A percentile compares a stretch with the other conserved stretches of the same genome.
Evolutionary conservation across 805 yeast species (phyloP).

Genomic region (Osmozyma mogii): DNA sequence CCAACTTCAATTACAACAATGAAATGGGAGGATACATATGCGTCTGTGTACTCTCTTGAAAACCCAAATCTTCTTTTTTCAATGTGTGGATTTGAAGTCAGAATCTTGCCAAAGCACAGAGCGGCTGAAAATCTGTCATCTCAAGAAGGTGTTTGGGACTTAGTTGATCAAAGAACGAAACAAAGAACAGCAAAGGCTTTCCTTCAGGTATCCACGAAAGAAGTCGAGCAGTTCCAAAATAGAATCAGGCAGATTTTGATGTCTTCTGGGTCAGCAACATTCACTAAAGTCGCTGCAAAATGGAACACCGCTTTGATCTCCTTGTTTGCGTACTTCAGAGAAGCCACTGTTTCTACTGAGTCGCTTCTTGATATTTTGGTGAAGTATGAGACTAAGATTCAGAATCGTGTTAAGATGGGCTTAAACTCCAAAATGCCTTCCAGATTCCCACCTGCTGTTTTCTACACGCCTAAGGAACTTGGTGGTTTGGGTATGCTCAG

Average conservation of each 20-base stretch:
- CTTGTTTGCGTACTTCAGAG: constrained; percentile 83
- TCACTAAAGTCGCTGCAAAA: constrained; percentile 86
- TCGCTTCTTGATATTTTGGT: constrained; percentile 73
- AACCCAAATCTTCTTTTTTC: constrained; percentile 84
- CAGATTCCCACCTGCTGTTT: constrained; percentile 97
- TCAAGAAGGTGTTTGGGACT: constrained; percentile 88
- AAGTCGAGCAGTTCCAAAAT: constrained; percentile 71
- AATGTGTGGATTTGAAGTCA: constrained; percentile 92
- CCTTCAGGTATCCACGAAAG: constrained; percentile 74
- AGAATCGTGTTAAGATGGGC: constrained; percentile 90
- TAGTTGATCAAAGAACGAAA: constrained; percentile 59
- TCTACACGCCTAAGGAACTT: constrained; percentile 92
- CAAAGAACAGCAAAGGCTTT: constrained; percentile 87
- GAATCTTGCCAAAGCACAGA: constrained; percentile 74
- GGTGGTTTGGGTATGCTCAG: constrained; percentile 98
- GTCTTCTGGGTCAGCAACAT: constrained; percentile 94
- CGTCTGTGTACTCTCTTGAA: constrained; percentile 84
- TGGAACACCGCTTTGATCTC: constrained; percentile 94
- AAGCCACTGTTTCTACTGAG: constrained; percentile 83
- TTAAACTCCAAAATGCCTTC: constrained; percentile 98
- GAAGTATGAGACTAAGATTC: constrained; percentile 86
- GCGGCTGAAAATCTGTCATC: constrained; percentile 44
- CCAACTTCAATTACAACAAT: constrained; percentile 69
- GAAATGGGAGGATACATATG: constrained; percentile 73
- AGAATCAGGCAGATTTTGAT: constrained; percentile 82